Conservation (phyloP, 129 eudicot genomes). For the Escallonia herrerae region DNA sequence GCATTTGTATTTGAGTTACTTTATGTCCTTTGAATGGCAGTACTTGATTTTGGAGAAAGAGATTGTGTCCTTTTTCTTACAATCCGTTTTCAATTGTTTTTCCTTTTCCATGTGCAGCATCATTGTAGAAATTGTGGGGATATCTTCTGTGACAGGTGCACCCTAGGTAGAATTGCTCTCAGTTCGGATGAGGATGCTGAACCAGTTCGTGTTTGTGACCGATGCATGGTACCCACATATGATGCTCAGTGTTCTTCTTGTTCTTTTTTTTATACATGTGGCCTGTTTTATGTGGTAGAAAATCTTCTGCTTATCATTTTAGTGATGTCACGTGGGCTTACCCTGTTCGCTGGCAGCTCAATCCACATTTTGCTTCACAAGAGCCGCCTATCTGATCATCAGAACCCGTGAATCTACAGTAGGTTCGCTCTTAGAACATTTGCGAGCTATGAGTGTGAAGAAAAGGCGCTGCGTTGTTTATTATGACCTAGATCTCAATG, state of each 20-base stretch:
- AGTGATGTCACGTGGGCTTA: too few species aligned
- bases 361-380: too few species aligned
- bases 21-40: too few species aligned
- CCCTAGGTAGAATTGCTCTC: slow-evolving; percentile 92
- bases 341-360: too few species aligned
- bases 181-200: slow-evolving; percentile 67
- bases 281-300: not conserved
- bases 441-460: too few species aligned
- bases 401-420: too few species aligned
- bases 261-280: not conserved
- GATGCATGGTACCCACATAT: slow-evolving; percentile 58
- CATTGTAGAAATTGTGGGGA: slow-evolving; percentile 96
- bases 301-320: not conserved
- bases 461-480: too few species aligned
- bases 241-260: not conserved
- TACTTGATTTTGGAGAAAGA: not conserved
- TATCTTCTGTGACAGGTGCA: slow-evolving; percentile 88
- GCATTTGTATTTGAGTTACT: not conserved
- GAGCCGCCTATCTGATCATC: too few species aligned
- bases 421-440: too few species aligned
- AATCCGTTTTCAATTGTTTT: slow-evolving; percentile 11
- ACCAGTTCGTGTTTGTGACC: slow-evolving; percentile 89
- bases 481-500: too few species aligned
- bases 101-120: slow-evolving; percentile 43
- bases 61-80: not conserved